Conservation (phyloP, 768 basidiomycete genomes). For the Podaxis sp. region DNA sequence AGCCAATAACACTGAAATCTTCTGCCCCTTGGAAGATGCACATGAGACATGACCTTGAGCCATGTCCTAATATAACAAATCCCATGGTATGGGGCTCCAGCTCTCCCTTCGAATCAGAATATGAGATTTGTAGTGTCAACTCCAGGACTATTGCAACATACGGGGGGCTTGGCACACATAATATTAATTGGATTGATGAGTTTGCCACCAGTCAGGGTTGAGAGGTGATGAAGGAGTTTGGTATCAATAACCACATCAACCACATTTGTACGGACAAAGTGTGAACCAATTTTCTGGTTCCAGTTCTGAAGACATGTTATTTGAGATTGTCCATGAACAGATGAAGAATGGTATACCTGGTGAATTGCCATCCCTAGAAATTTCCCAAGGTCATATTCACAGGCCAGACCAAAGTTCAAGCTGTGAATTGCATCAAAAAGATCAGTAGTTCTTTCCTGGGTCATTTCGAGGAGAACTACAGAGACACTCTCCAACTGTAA, state of each 20-base stretch:
- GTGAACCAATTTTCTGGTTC: neutral
- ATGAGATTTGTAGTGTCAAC: neutral
- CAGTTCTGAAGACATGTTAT: neutral
- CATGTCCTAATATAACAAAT: neutral
- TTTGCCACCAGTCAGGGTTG: neutral
- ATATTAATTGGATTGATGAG: neutral
- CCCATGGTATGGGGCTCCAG: neutral
- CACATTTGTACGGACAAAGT: neutral
- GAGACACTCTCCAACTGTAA: neutral
- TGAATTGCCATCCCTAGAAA: neutral
- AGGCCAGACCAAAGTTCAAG: neutral
- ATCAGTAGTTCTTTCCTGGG: neutral
- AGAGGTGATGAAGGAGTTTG: conserved; percentile 1
- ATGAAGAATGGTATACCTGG: neutral
- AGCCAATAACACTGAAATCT: neutral
- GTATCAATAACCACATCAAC: neutral
- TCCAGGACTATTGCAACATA: neutral
- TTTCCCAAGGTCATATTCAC: no score
- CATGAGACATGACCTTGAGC: neutral
- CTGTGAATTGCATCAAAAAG: neutral
- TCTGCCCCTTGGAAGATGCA: neutral
- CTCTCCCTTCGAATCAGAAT: neutral
- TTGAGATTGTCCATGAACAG: neutral
- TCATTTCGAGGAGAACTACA: neutral
- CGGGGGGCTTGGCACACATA: neutral